Conservation (phyloP, 805 yeast species). For the Vanderwaltozyma verrucispora region DNA sequence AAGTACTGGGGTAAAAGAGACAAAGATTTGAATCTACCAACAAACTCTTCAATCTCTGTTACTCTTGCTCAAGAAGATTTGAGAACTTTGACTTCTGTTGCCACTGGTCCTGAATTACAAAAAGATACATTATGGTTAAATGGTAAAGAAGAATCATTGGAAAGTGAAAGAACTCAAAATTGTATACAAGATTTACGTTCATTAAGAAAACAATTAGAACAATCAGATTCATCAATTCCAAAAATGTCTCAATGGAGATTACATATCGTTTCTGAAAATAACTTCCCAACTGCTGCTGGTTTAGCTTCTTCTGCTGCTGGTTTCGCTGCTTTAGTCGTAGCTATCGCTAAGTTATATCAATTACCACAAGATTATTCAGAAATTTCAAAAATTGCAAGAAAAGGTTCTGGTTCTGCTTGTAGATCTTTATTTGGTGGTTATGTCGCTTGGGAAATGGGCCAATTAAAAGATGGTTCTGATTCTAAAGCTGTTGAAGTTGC, state of each 20-base stretch:
- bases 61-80: conserved; percentile 87
- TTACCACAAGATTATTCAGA: conserved; percentile 81
- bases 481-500: conserved; percentile 92
- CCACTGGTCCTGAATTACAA: conserved; percentile 46
- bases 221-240: conserved; percentile 41
- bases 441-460: conserved; percentile 99
- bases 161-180: conserved; percentile 51
- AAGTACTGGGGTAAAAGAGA: conserved; percentile 99
- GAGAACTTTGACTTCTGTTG: conserved; percentile 84
- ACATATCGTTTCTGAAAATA: conserved; percentile 84
- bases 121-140: conserved; percentile 75
- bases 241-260: conserved; percentile 53
- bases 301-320: conserved; percentile 98
- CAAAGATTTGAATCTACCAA: conserved; percentile 77
- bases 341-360: conserved; percentile 77
- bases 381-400: conserved; percentile 87
- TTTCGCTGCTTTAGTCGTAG: conserved; percentile 86
- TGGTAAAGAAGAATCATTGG: conserved; percentile 68
- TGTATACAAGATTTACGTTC: conserved; percentile 68
- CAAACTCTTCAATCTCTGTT: conserved; percentile 92
- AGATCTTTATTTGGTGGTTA: conserved; percentile 94
- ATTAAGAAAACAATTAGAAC: conserved; percentile 55
- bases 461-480: conserved; percentile 64
- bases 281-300: conserved; percentile 99
- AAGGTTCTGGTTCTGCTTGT: conserved; percentile 98